Evolutionary conservation across 2,329 filamentous ascomycete genomes (phyloP).

Genomic region (Ceratocystis diversiconidia): DNA sequence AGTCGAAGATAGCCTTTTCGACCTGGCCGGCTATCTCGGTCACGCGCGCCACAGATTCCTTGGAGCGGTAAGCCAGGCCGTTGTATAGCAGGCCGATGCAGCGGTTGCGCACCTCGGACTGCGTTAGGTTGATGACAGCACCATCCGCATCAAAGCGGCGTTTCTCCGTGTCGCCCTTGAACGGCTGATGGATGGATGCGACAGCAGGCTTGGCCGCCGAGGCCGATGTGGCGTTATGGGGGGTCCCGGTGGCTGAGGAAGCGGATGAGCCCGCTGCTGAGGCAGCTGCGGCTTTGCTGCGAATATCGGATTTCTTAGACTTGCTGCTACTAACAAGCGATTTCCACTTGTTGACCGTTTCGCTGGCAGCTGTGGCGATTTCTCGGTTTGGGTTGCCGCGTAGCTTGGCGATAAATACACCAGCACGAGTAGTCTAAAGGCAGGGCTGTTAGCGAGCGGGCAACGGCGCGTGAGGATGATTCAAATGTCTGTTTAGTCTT

Average conservation of each 20-base stretch:
- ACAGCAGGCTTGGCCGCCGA: constrained; percentile 25
- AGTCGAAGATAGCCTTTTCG: constrained; percentile 60
- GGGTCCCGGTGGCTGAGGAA: constrained; percentile 35
- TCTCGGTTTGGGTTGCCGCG: constrained; percentile 66
- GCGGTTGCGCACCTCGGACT: constrained; percentile 59
- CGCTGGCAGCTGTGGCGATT: constrained; percentile 60
- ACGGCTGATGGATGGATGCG: constrained; percentile 27
- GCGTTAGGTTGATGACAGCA: constrained; percentile 63
- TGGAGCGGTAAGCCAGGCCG: constrained; percentile 58
- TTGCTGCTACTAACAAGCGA: constrained; percentile 57
- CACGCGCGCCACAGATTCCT: constrained; percentile 55
- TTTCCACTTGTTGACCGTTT: constrained; percentile 82
- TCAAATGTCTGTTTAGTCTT: not conserved
- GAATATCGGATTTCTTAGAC: constrained; percentile 28
- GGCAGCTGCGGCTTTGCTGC: constrained; percentile 27
- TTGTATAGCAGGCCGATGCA: constrained; percentile 91
- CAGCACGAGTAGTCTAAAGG: constrained; percentile 64
- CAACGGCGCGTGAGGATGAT: not conserved
- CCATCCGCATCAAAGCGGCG: constrained; percentile 71
- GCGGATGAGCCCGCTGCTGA: constrained; percentile 29
- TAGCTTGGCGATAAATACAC: constrained; percentile 74
- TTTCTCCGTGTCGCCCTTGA: constrained; percentile 57
- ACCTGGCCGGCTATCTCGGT: constrained; percentile 67
- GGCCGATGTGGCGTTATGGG: constrained; percentile 22
- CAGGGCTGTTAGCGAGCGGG: not conserved